A percentile compares a stretch with the other conserved stretches of the same genome.
Conservation (phyloP, 352 stramenopile genomes). For the Globisporangium nunn region DNA sequence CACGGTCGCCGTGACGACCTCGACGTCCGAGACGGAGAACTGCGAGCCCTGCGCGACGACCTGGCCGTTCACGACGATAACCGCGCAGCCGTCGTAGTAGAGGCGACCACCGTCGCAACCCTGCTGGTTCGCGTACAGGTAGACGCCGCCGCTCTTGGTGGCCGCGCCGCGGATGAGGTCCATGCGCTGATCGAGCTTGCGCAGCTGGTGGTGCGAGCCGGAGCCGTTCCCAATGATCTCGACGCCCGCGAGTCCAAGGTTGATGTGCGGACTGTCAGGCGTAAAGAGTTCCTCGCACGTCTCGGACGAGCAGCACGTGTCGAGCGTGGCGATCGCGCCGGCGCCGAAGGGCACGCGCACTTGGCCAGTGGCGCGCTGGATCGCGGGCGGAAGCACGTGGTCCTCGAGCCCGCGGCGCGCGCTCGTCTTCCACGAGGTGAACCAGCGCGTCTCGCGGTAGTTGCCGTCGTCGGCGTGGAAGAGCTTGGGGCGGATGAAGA, state of each 20-base stretch:
- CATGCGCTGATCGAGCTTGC: slow-evolving; percentile 90
- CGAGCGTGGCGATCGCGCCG: slow-evolving; percentile 74
- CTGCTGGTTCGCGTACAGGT: slow-evolving; percentile 97
- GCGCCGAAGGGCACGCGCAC: slow-evolving; percentile 81
- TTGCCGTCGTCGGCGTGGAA: slow-evolving; percentile 96
- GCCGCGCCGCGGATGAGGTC: slow-evolving; percentile 89
- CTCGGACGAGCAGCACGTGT: slow-evolving; percentile 90
- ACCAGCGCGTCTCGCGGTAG: slow-evolving; percentile 95
- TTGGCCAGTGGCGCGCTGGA: slow-evolving; percentile 72
- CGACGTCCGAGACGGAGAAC: slow-evolving; percentile 95
- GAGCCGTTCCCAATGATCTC: slow-evolving; percentile 98
- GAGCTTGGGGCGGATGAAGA: slow-evolving; percentile 92
- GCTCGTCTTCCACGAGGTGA: slow-evolving; percentile 77
- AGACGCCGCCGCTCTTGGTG: slow-evolving; percentile 96
- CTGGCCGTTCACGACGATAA: slow-evolving; percentile 96
- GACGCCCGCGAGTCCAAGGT: slow-evolving; percentile 89
- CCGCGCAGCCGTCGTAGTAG: slow-evolving; percentile 97
- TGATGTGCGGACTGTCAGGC: slow-evolving; percentile 93
- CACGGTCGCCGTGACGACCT: slow-evolving; percentile 95
- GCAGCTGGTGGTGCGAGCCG: slow-evolving; percentile 96
- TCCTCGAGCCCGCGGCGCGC: slow-evolving; percentile 48
- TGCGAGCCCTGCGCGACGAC: slow-evolving; percentile 95
- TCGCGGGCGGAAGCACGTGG: slow-evolving; percentile 76
- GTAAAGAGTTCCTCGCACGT: slow-evolving; percentile 99
- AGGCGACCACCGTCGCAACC: slow-evolving; percentile 95